A percentile compares a stretch with the other conserved stretches of the same genome.
Evolutionary conservation across 2,329 filamentous ascomycete species (phyloP).

Genomic region (Penicillium sp.): DNA sequence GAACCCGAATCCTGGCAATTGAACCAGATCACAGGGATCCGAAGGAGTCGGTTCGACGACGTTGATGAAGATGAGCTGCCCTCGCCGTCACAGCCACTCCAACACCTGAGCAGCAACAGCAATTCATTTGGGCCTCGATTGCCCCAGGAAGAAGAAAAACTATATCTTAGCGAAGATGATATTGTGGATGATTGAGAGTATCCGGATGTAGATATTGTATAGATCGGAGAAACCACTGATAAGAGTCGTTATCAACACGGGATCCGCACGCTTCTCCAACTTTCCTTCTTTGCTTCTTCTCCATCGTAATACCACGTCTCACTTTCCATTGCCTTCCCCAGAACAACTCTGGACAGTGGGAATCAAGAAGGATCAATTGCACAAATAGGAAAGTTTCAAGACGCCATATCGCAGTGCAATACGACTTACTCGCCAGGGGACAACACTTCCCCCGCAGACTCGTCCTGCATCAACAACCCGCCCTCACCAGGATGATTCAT

Average conservation of each 20-base stretch:
- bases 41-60: conserved; percentile 38
- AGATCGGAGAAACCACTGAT: not conserved
- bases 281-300: not conserved
- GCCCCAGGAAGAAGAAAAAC: conserved; percentile 58
- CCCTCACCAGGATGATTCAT: not conserved
- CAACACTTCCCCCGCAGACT: not conserved
- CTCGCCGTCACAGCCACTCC: not conserved
- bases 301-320: not conserved
- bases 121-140: conserved; percentile 21
- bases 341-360: not conserved
- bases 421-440: not conserved
- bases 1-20: conserved; percentile 54
- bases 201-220: not conserved
- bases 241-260: not conserved
- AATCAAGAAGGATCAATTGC: not conserved
- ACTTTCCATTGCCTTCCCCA: not conserved
- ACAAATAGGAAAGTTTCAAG: not conserved
- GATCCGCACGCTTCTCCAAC: not conserved
- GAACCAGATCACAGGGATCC: conserved; percentile 66
- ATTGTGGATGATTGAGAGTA: conserved; percentile 65
- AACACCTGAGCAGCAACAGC: too few relatives aligned
- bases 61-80: conserved; percentile 41
- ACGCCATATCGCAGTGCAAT: not conserved
- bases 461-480: not conserved
- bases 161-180: conserved; percentile 79